Evolutionary conservation across 2,329 filamentous ascomycete species (phyloP).

Genomic region (Penicillium sp.): DNA sequence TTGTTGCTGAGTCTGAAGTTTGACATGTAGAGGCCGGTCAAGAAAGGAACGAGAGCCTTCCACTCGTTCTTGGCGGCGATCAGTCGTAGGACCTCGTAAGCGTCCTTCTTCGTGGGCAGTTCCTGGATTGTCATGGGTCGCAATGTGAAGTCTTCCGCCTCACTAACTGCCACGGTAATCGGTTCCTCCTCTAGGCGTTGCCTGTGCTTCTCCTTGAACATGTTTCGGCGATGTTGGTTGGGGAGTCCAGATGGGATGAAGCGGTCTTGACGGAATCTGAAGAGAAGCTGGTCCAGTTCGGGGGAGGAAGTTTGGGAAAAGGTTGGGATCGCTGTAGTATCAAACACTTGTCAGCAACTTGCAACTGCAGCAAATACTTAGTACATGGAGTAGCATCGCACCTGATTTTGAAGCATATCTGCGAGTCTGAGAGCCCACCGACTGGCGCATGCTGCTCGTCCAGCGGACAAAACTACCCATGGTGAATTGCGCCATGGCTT

Average conservation of each 20-base stretch:
- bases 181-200: constrained; percentile 42
- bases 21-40: constrained; percentile 40
- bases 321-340: constrained; percentile 36
- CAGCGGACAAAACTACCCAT: constrained; percentile 42
- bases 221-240: constrained; percentile 39
- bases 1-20: constrained; percentile 25
- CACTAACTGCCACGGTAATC: constrained; percentile 42
- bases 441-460: constrained; percentile 37
- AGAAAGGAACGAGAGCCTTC: constrained; percentile 44
- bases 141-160: constrained; percentile 43
- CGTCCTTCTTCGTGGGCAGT: constrained; percentile 36
- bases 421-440: constrained; percentile 34
- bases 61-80: constrained; percentile 43
- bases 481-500: constrained; percentile 42
- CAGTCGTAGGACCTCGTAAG: constrained; percentile 33
- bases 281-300: constrained; percentile 44
- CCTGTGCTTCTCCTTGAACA: constrained; percentile 42
- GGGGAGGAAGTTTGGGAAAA: constrained; percentile 43
- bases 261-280: constrained; percentile 45
- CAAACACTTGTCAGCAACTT: constrained; percentile 5
- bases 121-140: constrained; percentile 38
- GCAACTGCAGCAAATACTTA: background rate
- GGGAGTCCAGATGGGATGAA: constrained; percentile 47
- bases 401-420: constrained; percentile 34
- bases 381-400: constrained; percentile 10